Conservation (phyloP, 2,329 filamentous ascomycete species). For the Chrysosphaeria jannelii region DNA sequence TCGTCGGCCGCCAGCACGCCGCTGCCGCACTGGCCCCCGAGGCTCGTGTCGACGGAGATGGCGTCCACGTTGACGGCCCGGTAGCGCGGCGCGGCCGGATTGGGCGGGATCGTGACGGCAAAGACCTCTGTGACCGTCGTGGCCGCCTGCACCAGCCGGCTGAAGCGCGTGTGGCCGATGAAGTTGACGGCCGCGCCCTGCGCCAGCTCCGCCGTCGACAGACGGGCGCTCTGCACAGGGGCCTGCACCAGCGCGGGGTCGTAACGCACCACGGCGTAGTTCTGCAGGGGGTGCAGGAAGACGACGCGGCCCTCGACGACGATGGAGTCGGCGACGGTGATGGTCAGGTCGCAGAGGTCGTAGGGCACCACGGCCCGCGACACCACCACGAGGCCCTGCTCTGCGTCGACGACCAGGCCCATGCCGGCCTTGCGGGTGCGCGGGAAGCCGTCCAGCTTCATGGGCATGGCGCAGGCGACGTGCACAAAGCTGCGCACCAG, state of each 20-base stretch:
- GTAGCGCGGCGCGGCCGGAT: slow-evolving; percentile 71
- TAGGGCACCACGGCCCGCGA: slow-evolving; percentile 87
- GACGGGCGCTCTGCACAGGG: slow-evolving; percentile 63
- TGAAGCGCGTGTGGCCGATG: slow-evolving; percentile 92
- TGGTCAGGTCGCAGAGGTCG: slow-evolving; percentile 81
- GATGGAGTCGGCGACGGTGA: slow-evolving; percentile 91
- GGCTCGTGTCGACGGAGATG: slow-evolving; percentile 80
- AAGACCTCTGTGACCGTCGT: slow-evolving; percentile 94
- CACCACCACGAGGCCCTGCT: slow-evolving; percentile 80
- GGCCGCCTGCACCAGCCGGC: slow-evolving; percentile 73
- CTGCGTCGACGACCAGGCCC: slow-evolving; percentile 88
- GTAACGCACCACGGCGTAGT: slow-evolving; percentile 88
- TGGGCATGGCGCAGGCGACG: slow-evolving; percentile 70
- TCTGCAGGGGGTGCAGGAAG: slow-evolving; percentile 87
- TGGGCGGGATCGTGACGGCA: slow-evolving; percentile 84
- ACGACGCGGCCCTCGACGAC: slow-evolving; percentile 82
- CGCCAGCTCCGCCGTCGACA: slow-evolving; percentile 56
- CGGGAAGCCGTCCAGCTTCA: slow-evolving; percentile 95
- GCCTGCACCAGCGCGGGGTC: slow-evolving; percentile 82
- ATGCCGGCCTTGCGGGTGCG: slow-evolving; percentile 85
- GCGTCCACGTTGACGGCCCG: slow-evolving; percentile 88
- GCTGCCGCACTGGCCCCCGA: slow-evolving; percentile 75
- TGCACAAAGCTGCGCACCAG: slow-evolving; percentile 87
- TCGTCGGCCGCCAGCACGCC: slow-evolving; percentile 76
- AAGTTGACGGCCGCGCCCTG: slow-evolving; percentile 90